Conservation (phyloP, 441 rosid genomes). For the Melianthus villosus region DNA sequence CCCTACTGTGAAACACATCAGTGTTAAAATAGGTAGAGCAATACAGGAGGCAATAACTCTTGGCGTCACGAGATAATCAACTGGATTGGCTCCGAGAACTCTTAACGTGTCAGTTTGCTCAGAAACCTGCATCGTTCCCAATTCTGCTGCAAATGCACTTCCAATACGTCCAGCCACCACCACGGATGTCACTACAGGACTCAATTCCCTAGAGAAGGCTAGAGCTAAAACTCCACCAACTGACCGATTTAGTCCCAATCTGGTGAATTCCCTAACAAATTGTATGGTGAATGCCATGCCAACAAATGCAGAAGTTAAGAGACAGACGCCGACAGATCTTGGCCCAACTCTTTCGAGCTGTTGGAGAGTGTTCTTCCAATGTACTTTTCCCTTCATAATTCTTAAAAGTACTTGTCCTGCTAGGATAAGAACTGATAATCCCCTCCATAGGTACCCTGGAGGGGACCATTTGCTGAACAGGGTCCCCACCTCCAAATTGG, state of each 20-base stretch:
- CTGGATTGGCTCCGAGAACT: slow-evolving; percentile 13
- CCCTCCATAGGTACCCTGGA: too few species aligned
- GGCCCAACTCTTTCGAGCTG: slow-evolving; percentile 18
- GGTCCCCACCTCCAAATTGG: too few species aligned
- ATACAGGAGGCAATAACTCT: slow-evolving; percentile 14
- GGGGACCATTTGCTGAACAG: too few species aligned
- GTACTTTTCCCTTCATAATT: slow-evolving; percentile 12
- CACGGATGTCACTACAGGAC: slow-evolving; percentile 13
- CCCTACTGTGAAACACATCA: slow-evolving; percentile 17
- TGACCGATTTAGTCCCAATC: slow-evolving; percentile 14
- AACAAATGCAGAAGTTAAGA: slow-evolving; percentile 14
- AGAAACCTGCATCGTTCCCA: slow-evolving; percentile 16
- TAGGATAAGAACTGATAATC: too few species aligned
- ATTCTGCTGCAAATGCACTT: slow-evolving; percentile 13
- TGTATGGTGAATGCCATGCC: slow-evolving; percentile 18
- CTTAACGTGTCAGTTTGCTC: slow-evolving; percentile 17
- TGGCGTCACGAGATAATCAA: slow-evolving; percentile 13
- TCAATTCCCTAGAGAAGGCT: slow-evolving; percentile 16
- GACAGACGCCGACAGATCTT: slow-evolving; percentile 14
- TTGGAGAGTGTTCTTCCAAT: slow-evolving; percentile 15
- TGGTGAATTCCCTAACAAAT: slow-evolving; percentile 13
- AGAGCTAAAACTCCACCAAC: slow-evolving; percentile 13
- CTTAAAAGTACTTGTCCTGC: too few species aligned
- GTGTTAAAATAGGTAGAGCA: slow-evolving; percentile 11
- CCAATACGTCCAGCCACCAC: slow-evolving; percentile 15